phyloP scores from a whole-genome alignment of 2,329 filamentous ascomycete genomes.

The Fusarium lyarnte region DNA sequence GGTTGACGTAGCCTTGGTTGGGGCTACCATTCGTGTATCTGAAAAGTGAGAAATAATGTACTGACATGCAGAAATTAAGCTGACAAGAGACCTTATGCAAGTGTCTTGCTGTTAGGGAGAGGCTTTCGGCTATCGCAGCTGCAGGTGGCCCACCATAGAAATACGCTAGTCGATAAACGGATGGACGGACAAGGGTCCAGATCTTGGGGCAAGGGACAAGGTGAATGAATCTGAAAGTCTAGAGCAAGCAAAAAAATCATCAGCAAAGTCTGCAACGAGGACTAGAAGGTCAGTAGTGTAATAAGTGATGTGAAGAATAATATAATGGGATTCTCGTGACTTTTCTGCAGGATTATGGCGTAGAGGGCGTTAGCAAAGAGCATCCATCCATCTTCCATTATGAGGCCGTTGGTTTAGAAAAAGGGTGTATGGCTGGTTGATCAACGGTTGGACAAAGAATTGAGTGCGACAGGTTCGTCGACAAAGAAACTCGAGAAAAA shows the following conservation, averaged over 20 bases:
- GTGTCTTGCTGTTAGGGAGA: conserved; percentile 30
- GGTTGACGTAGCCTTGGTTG: conserved; percentile 37
- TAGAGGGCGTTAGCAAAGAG: conserved; percentile 18
- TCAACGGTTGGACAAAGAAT: conserved; percentile 40
- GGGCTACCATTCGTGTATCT: conserved; percentile 20
- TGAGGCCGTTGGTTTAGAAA: conserved; percentile 9
- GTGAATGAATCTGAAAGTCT: conserved; percentile 38
- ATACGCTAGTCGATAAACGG: conserved; percentile 38
- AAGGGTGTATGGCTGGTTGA: conserved; percentile 15
- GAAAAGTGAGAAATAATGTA: conserved; percentile 29
- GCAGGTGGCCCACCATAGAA: conserved; percentile 36
- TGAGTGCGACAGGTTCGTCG: conserved; percentile 13
- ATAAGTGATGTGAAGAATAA: neutral
- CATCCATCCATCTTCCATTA: conserved; percentile 15
- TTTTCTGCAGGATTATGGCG: conserved; percentile 4
- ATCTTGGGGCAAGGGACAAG: conserved; percentile 23
- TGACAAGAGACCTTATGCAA: conserved; percentile 34
- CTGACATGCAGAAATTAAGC: conserved; percentile 36
- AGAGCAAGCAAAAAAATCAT: conserved; percentile 33
- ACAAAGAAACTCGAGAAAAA: conserved; percentile 29
- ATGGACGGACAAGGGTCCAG: conserved; percentile 33
- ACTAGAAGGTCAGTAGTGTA: neutral
- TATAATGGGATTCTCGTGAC: neutral
- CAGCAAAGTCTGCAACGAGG: conserved; percentile 34
- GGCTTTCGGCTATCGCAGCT: conserved; percentile 33